A percentile compares a stretch with the other conserved stretches of the same genome.
Evolutionary conservation across 106 monocot genomes (phyloP).

Genomic region (Alisma plantagoaquatica): DNA sequence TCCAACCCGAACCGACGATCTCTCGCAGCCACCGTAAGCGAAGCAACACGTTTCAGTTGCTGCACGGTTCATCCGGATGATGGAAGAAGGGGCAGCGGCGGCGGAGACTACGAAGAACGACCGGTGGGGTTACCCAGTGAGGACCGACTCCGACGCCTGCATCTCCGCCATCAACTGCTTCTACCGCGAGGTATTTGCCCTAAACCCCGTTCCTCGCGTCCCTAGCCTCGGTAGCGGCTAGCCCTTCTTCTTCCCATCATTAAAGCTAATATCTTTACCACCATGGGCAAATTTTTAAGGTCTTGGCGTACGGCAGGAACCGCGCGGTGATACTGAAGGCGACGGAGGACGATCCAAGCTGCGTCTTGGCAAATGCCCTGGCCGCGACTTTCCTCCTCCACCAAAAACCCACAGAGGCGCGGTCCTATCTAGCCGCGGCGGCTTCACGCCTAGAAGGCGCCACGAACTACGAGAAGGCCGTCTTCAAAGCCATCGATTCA

Average conservation of each 20-base stretch:
- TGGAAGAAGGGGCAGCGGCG: background rate
- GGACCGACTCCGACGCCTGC: constrained; percentile 46
- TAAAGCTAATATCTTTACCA: no score
- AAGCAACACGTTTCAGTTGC: no score
- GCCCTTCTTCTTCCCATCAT: no score
- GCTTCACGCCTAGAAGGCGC: constrained; percentile 18
- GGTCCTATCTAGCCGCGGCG: constrained; percentile 24
- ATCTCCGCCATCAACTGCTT: constrained; percentile 42
- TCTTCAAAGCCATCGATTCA: constrained; percentile 33
- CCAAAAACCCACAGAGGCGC: constrained; percentile 14
- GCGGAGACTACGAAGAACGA: constrained; percentile 11
- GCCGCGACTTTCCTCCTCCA: constrained; percentile 31
- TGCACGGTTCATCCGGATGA: no score
- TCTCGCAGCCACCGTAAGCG: no score
- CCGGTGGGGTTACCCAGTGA: constrained; percentile 39
- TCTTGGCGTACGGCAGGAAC: constrained; percentile 34
- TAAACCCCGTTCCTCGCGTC: no score
- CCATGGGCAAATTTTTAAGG: no score
- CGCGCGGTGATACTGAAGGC: constrained; percentile 42
- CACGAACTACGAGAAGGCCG: constrained; percentile 44
- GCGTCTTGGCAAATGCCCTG: constrained; percentile 46
- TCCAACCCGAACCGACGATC: no score
- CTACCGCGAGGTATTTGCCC: constrained; percentile 22
- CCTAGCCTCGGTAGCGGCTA: no score
- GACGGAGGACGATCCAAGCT: constrained; percentile 24